A percentile compares a stretch with the other conserved stretches of the same genome.
Evolutionary conservation across 2,329 filamentous ascomycete species (phyloP).

Genomic region (Emericellopsis cladophorae): DNA sequence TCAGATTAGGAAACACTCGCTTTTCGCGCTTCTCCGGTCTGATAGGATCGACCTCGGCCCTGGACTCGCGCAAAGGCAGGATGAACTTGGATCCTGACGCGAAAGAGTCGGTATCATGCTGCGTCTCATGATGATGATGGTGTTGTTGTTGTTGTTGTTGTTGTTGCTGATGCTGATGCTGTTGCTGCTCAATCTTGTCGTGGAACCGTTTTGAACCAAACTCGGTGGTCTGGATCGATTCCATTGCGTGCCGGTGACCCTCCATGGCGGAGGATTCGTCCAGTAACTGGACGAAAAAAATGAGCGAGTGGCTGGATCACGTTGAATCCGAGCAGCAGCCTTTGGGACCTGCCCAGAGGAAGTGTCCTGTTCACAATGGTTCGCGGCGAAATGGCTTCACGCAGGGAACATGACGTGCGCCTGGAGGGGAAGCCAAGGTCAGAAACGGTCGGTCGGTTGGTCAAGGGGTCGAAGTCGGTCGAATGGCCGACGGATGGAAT

Average conservation of each 20-base stretch:
- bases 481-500: neutral
- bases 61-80: constrained; percentile 32
- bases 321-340: constrained; percentile 1
- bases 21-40: constrained; percentile 27
- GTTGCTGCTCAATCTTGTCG: constrained; percentile 40
- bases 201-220: constrained; percentile 55
- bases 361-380: constrained; percentile 1
- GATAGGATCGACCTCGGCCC: constrained; percentile 16
- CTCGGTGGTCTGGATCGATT: constrained; percentile 50
- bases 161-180: constrained; percentile 19
- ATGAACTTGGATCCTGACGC: constrained; percentile 30
- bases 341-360: constrained; percentile 4
- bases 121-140: constrained; percentile 5
- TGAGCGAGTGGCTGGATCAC: constrained; percentile 10
- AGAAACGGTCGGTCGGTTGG: neutral
- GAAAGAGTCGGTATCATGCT: neutral
- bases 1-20: constrained; percentile 26
- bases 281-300: constrained; percentile 1
- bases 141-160: constrained; percentile 2
- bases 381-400: constrained; percentile 2
- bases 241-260: constrained; percentile 31
- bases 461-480: neutral
- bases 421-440: neutral
- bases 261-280: constrained; percentile 15
- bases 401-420: constrained; percentile 1